Conservation (phyloP, 257 asterid genomes). For the Jacaranda copaia region DNA sequence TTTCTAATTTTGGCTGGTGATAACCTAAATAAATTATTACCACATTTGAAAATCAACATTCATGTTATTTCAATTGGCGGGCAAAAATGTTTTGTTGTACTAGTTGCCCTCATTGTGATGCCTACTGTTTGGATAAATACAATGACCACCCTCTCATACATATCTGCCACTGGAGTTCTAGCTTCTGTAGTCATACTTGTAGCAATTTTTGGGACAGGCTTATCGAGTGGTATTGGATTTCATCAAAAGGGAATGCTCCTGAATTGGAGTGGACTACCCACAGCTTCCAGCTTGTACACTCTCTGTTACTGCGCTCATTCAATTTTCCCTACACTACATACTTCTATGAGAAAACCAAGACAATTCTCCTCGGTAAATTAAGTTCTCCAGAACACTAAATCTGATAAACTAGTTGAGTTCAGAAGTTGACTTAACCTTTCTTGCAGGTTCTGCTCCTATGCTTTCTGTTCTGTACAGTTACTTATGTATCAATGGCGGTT, state of each 20-base stretch:
- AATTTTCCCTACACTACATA: conserved; percentile 71
- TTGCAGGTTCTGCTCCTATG: conserved; percentile 62
- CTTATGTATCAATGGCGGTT: conserved; percentile 56
- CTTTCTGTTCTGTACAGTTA: conserved; percentile 51
- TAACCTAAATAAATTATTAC: conserved; percentile 54
- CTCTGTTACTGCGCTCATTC: conserved; percentile 83
- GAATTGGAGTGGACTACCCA: conserved; percentile 69
- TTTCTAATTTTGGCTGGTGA: conserved; percentile 69
- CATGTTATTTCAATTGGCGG: conserved; percentile 49
- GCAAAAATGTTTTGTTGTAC: conserved; percentile 41
- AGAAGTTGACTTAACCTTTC: neutral
- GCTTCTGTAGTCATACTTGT: conserved; percentile 58
- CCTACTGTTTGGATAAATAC: conserved; percentile 65
- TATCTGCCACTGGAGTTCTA: conserved; percentile 70
- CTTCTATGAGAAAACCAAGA: conserved; percentile 58
- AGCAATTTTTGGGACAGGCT: conserved; percentile 59
- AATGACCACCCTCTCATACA: conserved; percentile 59
- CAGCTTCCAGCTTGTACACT: conserved; percentile 64
- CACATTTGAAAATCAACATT: conserved; percentile 32
- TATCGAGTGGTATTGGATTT: conserved; percentile 50
- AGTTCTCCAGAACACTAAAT: too few relatives aligned
- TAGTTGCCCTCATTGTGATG: conserved; percentile 48
- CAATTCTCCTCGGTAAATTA: conserved; percentile 61
- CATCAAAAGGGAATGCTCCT: conserved; percentile 47
- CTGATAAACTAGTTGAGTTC: neutral